Evolutionary conservation across 108 stramenopile species (phyloP).

Genomic region (Pseudonitzschia multiseries): DNA sequence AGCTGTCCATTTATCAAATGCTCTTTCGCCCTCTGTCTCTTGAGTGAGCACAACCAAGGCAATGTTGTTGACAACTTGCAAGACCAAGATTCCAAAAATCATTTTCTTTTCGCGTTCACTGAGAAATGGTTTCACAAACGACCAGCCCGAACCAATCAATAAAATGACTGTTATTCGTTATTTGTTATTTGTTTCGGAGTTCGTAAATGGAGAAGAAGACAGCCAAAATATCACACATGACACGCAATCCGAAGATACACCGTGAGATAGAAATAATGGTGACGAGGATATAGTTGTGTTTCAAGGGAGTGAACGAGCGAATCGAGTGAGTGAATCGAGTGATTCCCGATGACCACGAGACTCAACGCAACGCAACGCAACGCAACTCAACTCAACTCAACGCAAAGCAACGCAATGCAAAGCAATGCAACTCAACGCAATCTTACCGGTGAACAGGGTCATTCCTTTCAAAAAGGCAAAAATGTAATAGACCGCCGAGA

Average conservation of each 20-base stretch:
- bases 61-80: constrained; percentile 95
- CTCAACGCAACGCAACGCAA: not conserved
- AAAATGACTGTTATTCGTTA: constrained; percentile 77
- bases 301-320: too few species aligned
- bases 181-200: not conserved
- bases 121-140: constrained; percentile 93
- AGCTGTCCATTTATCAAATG: constrained; percentile 84
- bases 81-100: constrained; percentile 75
- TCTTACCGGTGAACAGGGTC: constrained; percentile 12
- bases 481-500: constrained; percentile 85
- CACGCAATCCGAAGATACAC: not conserved
- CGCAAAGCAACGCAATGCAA: too few species aligned
- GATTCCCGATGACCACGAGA: too few species aligned
- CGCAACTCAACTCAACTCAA: not conserved
- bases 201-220: constrained; percentile 51
- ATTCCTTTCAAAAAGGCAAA: constrained; percentile 63
- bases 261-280: not conserved
- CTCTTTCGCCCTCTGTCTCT: constrained; percentile 80
- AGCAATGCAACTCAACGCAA: not conserved
- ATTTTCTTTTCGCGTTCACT: constrained; percentile 85
- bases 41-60: constrained; percentile 91
- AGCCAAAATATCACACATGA: constrained; percentile 31
- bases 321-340: too few species aligned
- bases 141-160: constrained; percentile 95
- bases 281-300: too few species aligned